Conservation (phyloP, 108 stramenopile species). For the Skeletonema grethae region DNA sequence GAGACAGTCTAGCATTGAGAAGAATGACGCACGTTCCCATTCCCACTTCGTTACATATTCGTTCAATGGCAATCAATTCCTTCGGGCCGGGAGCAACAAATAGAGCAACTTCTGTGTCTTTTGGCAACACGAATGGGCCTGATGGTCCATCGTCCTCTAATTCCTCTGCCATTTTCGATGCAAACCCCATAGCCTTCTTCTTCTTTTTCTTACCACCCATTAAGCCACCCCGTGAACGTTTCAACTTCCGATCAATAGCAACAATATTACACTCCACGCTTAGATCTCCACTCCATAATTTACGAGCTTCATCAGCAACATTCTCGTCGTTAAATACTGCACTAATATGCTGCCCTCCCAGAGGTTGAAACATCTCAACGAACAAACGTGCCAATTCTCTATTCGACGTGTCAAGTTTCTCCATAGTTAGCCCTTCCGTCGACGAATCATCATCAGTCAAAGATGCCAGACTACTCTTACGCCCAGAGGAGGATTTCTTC, state of each 20-base stretch:
- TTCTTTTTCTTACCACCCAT: conserved; percentile 38
- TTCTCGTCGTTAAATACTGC: conserved; percentile 67
- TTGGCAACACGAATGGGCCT: conserved; percentile 69
- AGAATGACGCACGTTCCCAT: conserved; percentile 82
- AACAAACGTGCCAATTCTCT: conserved; percentile 83
- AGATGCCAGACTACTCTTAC: conserved; percentile 39
- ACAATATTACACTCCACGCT: conserved; percentile 65
- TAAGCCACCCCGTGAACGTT: conserved; percentile 28
- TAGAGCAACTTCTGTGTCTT: conserved; percentile 74
- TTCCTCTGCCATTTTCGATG: conserved; percentile 77
- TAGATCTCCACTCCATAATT: conserved; percentile 71
- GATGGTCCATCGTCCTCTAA: conserved; percentile 45
- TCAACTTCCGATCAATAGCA: conserved; percentile 63
- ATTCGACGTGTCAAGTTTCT: conserved; percentile 71
- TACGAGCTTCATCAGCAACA: conserved; percentile 63
- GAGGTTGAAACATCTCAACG: conserved; percentile 90
- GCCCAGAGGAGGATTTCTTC: conserved; percentile 19
- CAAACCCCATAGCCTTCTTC: conserved; percentile 74
- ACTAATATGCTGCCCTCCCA: conserved; percentile 74
- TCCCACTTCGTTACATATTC: conserved; percentile 69
- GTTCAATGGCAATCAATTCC: conserved; percentile 72
- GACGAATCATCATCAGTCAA: conserved; percentile 12
- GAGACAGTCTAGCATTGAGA: conserved; percentile 72
- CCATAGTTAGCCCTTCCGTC: conserved; percentile 51
- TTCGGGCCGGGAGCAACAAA: conserved; percentile 86